Evolutionary conservation across 2,329 filamentous ascomycete species (phyloP).

Genomic region (Neoscytalidium dimidiatum): DNA sequence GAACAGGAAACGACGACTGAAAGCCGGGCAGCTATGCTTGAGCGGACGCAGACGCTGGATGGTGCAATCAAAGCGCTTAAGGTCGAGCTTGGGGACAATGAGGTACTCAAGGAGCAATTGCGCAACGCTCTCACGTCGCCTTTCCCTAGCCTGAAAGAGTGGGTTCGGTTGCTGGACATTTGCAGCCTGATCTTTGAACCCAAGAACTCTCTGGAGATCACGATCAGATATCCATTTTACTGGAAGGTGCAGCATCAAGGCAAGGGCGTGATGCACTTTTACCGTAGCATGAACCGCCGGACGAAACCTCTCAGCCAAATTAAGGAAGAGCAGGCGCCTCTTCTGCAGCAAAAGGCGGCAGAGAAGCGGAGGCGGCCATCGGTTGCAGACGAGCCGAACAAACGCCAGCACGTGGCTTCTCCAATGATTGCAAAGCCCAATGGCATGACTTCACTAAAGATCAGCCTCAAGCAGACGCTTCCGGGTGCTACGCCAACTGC

Average conservation of each 20-base stretch:
- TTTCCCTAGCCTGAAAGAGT: slow-evolving; percentile 53
- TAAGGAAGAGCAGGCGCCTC: slow-evolving; percentile 5
- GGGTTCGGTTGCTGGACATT: slow-evolving; percentile 59
- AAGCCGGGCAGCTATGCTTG: slow-evolving; percentile 54
- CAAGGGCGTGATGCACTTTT: slow-evolving; percentile 42
- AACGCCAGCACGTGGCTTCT: slow-evolving; percentile 9
- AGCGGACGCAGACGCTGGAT: slow-evolving; percentile 57
- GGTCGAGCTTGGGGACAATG: slow-evolving; percentile 51
- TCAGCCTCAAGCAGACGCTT: background rate
- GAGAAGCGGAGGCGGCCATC: slow-evolving; percentile 17
- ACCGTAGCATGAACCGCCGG: slow-evolving; percentile 25
- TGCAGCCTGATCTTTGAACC: slow-evolving; percentile 59
- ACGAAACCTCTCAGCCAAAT: slow-evolving; percentile 16
- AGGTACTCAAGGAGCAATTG: slow-evolving; percentile 53
- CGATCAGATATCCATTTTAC: slow-evolving; percentile 57
- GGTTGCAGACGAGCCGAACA: slow-evolving; percentile 12
- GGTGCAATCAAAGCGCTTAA: slow-evolving; percentile 61
- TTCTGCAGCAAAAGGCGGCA: slow-evolving; percentile 6
- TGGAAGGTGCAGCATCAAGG: slow-evolving; percentile 58
- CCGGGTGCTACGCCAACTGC: background rate
- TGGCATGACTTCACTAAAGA: slow-evolving; percentile 4
- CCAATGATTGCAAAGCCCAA: background rate
- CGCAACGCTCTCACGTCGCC: slow-evolving; percentile 59
- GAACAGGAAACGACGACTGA: slow-evolving; percentile 57
- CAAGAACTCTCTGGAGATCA: slow-evolving; percentile 51